Percentiles rank a stretch among this genome's conserved stretches.
Evolutionary conservation across 352 stramenopile genomes (phyloP).

Genomic region (Phytophthora fragariae): DNA sequence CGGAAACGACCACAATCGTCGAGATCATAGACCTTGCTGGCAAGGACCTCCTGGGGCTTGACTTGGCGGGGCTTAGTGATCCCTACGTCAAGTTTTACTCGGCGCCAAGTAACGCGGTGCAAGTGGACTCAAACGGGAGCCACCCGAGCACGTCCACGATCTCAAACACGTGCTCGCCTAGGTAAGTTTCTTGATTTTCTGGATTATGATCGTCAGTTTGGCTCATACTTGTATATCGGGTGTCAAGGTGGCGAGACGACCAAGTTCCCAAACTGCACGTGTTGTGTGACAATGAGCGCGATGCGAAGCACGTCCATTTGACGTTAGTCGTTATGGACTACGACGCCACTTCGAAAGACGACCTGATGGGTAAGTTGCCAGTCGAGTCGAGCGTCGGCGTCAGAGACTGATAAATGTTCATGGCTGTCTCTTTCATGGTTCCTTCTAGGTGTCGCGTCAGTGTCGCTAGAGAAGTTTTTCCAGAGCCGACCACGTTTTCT

Average conservation of each 20-base stretch:
- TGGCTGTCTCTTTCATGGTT: not conserved
- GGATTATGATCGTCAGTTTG: constrained; percentile 1
- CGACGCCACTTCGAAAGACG: constrained; percentile 76
- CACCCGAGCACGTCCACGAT: constrained; percentile 70
- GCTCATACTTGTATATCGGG: not conserved
- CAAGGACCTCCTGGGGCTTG: constrained; percentile 71
- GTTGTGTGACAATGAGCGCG: constrained; percentile 54
- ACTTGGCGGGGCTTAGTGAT: constrained; percentile 81
- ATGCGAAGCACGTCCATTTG: constrained; percentile 73
- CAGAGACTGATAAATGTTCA: not conserved
- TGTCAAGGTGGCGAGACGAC: constrained; percentile 61
- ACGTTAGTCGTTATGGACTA: constrained; percentile 86
- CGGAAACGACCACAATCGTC: constrained; percentile 52
- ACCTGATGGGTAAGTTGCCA: constrained; percentile 61
- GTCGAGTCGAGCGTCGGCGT: not conserved
- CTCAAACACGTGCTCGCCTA: constrained; percentile 68
- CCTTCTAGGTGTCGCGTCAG: constrained; percentile 51
- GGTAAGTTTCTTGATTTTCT: constrained; percentile 42
- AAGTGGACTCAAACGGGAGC: constrained; percentile 54
- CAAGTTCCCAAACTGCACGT: constrained; percentile 75
- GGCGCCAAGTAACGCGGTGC: constrained; percentile 55
- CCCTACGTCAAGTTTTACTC: constrained; percentile 89
- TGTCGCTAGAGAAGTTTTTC: constrained; percentile 70
- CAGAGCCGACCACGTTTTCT: constrained; percentile 50
- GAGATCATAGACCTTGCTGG: constrained; percentile 70